These are phyloP conservation scores for Eucalyptus regnans DNA, from an alignment of 345 rosid genomes.

Conservation along the genomic window DNA sequence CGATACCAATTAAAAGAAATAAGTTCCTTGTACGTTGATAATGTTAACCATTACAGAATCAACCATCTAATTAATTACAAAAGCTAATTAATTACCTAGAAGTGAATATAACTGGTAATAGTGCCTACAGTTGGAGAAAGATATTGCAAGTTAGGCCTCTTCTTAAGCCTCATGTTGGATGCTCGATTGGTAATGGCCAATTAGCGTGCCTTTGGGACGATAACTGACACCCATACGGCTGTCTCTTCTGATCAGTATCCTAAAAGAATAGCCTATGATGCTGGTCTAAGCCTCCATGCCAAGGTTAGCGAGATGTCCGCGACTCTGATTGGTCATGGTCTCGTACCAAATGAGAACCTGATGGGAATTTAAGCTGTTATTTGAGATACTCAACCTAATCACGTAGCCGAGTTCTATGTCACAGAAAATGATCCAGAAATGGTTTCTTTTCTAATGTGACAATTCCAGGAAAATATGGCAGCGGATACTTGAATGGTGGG, in stretches of 20 bases:
- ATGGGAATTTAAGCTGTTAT: not conserved
- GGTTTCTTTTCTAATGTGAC: not conserved
- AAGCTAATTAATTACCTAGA: no score
- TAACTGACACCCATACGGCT: not conserved
- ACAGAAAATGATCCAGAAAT: not conserved
- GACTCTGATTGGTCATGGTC: not conserved
- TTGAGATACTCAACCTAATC: not conserved
- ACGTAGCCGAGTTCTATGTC: not conserved
- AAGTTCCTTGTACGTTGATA: no score
- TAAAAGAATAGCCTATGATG: not conserved
- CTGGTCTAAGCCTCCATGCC: not conserved
- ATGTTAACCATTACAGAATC: not conserved
- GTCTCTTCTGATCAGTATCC: not conserved
- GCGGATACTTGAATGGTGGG: not conserved
- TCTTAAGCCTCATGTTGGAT: no score
- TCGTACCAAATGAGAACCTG: not conserved
- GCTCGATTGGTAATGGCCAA: no score
- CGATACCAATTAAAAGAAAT: no score
- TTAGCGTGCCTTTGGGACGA: no score
- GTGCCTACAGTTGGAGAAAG: no score
- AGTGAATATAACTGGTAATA: no score
- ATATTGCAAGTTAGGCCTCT: no score
- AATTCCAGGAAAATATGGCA: not conserved
- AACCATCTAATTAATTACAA: no score
- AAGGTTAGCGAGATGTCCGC: not conserved